These are phyloP conservation scores for Myriosclerotinia scirpicola DNA, from an alignment of 2,329 filamentous ascomycete species.

Conservation along the genomic window DNA sequence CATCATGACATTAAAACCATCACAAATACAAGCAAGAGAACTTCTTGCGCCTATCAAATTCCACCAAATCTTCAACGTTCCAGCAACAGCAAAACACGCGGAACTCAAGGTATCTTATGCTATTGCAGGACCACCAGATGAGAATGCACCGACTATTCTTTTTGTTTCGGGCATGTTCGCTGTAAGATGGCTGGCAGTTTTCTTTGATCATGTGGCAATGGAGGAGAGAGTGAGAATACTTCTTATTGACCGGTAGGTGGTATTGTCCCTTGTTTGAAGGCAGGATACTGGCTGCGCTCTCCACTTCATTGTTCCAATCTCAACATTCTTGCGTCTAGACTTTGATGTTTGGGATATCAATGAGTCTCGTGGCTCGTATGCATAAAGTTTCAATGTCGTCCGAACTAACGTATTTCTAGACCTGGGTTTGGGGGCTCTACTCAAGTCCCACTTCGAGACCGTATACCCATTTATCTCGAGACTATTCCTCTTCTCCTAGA, in stretches of 20 bases:
- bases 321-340: background rate
- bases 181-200: conserved; percentile 38
- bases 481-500: conserved; percentile 44
- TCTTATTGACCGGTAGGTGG: conserved; percentile 43
- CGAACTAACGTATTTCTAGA: conserved; percentile 35
- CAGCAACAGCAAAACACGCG: conserved; percentile 32
- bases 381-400: background rate
- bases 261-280: background rate
- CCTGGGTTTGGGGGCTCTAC: conserved; percentile 49
- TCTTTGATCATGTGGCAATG: conserved; percentile 39
- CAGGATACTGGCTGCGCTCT: background rate
- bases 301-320: background rate
- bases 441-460: conserved; percentile 41
- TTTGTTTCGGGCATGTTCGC: conserved; percentile 46
- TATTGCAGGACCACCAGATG: conserved; percentile 33
- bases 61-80: conserved; percentile 34
- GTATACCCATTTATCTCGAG: conserved; percentile 46
- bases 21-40: conserved; percentile 28
- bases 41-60: conserved; percentile 32
- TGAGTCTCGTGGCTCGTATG: background rate
- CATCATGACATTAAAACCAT: conserved; percentile 5
- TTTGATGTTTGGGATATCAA: background rate
- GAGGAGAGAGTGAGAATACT: conserved; percentile 43
- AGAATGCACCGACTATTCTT: conserved; percentile 40
- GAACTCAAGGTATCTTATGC: conserved; percentile 35